A percentile compares a stretch with the other conserved stretches of the same genome.
Conservation (phyloP, 768 basidiomycete genomes). For the Naganishia randhawae region DNA sequence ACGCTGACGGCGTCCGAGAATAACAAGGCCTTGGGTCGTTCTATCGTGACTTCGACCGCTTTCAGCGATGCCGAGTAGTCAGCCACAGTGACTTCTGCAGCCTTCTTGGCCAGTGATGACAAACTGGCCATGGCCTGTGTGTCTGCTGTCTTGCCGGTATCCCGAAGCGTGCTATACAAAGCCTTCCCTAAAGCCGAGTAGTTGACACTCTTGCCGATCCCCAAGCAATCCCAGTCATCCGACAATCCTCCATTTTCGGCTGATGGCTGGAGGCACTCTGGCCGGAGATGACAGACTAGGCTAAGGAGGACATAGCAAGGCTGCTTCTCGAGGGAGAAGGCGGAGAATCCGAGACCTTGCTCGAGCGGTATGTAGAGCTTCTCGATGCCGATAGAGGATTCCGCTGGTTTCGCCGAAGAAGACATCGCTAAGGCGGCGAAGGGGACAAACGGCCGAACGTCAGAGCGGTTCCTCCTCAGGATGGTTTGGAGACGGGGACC, state of each 20-base stretch:
- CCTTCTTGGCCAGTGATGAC: conserved; percentile 54
- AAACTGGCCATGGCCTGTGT: conserved; percentile 43
- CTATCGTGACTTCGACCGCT: conserved; percentile 54
- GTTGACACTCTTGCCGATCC: conserved; percentile 58
- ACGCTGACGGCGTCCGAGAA: conserved; percentile 56
- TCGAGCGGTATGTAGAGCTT: conserved; percentile 47
- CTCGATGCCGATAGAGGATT: conserved; percentile 36
- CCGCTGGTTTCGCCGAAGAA: not conserved
- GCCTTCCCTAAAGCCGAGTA: conserved; percentile 61
- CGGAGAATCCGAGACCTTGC: conserved; percentile 46
- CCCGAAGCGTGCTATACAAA: conserved; percentile 31
- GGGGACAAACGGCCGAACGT: too few species aligned
- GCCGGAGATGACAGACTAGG: conserved; percentile 52
- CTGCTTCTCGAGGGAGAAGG: conserved; percentile 52
- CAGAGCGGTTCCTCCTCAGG: too few species aligned
- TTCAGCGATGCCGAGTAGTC: conserved; percentile 47
- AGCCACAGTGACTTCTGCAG: conserved; percentile 53
- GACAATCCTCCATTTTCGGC: conserved; percentile 42
- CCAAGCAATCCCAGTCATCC: conserved; percentile 59
- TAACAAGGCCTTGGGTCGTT: conserved; percentile 58
- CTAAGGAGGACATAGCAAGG: conserved; percentile 59
- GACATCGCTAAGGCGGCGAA: too few species aligned
- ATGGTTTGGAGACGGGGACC: too few species aligned
- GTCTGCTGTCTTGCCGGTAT: conserved; percentile 50
- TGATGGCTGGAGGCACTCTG: conserved; percentile 52